Evolutionary conservation across 108 stramenopile species (phyloP), one percentile per base, ranked within the genome.

Genomic region (Bacterosira constricta): DNA sequence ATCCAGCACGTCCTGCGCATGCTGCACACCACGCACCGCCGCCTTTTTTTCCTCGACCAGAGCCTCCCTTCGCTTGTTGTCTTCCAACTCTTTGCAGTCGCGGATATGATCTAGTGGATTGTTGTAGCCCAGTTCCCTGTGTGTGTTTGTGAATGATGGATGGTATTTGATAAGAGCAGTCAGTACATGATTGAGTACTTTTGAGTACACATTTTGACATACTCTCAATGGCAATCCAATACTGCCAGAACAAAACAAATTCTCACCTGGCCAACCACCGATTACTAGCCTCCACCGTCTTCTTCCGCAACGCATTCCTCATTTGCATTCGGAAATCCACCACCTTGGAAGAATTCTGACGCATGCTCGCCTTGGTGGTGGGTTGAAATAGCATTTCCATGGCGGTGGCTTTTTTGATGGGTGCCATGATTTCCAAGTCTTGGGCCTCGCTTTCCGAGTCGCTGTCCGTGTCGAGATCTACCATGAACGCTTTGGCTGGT

Each of bases 81-180:
- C 72, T 45, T 91, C 94, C 2, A 68, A 72, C 41, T 57, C 51
- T 34, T 73, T 63, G 51, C 94, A 95, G 61, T 95, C 94, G 36
- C 85, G 77, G 37, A 95, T 69, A 67, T 95, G 94, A 29, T 93
- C 94, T 67, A 90, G 69, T 63, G 83, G 89, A 13, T 61, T 88
- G 46, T 89, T 86, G 80, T 95, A 95, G 15, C 90, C 91, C 30
- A 95, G 70, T 73, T 95, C 94, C 3, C 89, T 92, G 61, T 42
- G 32, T 34, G n/a, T n/a, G n/a, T n/a, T n/a, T n/a, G n/a, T n/a
- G n/a, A n/a, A n/a, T n/a, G n/a, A n/a, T n/a, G n/a, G n/a, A n/a
- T n/a, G n/a, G n/a, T n/a, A n/a, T n/a, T n/a, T n/a, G n/a, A n/a
- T n/a, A n/a, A n/a, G n/a, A n/a, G n/a, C n/a, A n/a, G n/a, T n/a